Base-by-base conservation (phyloP, 768 basidiomycete genomes). In the Lyophyllum decastes region DNA sequence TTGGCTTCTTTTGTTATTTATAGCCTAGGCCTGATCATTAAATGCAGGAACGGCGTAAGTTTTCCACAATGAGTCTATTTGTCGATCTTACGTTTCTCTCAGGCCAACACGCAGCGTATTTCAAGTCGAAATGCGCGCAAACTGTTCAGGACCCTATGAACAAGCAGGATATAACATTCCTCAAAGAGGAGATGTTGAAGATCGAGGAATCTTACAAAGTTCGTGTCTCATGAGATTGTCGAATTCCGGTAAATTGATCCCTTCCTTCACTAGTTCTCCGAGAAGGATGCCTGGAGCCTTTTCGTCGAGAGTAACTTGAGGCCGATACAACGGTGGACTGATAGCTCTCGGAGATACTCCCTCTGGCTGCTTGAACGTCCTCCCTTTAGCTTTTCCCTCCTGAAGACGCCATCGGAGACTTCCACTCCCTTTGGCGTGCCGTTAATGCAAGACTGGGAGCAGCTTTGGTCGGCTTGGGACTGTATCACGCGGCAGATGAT, bases 291-390 rank as follows among this genome's bases (percentile, higher is more conserved):
- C 0, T 80, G 83, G 55, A 69, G 75, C 0, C 77, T 98, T 27
- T 97, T 98, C 69, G 70, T 82, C 0, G 76, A 85, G 24, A 82
- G 88, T 5, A 85, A 91, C 54, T 76, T 99, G n/a, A 84, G 95
- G 4, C 86, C 92, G 6, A 79, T 98, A 46, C 85, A 93, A 63
- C 83, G 88, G 27, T 99, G 95, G 96, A 85, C 78, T 38, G 94
- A 96, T 65, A 79, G 78, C 49, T 76, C 81, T 26, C 74, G 80
- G 22, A 82, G 81, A 47, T 96, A 95, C 70, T 90, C 91, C 1
- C 76, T 98, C 26, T 98, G 93, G 91, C 82, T 98, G 9, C 80
- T 98, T 43, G 94, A 98, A 71, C 86, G 94, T 14, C 92, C 95
- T 1, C 73, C 83, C 0, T 92, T 97, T 73, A 69, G 72, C 30